These are phyloP conservation scores for Quillaja saponaria DNA, from an alignment of 306 rosid genomes.

Conservation along the genomic window DNA sequence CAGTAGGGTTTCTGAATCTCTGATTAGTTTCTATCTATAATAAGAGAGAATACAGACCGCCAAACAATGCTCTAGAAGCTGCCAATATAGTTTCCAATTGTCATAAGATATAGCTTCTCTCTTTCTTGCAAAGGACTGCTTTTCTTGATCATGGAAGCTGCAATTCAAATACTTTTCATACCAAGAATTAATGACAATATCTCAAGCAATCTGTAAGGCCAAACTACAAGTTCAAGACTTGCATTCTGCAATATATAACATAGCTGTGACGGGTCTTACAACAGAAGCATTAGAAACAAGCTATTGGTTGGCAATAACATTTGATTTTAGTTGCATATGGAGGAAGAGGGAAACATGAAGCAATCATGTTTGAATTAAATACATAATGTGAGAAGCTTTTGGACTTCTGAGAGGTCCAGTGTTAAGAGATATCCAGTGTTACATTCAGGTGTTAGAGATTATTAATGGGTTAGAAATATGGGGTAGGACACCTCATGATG, in stretches of 20 bases:
- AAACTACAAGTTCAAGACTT: conserved; percentile 17
- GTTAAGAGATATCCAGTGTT: too few species aligned
- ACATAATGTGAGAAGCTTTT: conserved; percentile 15
- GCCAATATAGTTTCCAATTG: conserved; percentile 83
- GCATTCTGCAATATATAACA: conserved; percentile 14
- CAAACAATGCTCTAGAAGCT: conserved; percentile 71
- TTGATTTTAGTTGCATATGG: conserved; percentile 26
- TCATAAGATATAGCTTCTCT: conserved; percentile 86
- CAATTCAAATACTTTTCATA: conserved; percentile 14
- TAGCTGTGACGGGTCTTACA: not conserved
- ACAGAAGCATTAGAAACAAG: conserved; percentile 17
- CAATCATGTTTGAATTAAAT: not conserved
- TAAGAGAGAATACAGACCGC: conserved; percentile 49
- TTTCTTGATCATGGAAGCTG: conserved; percentile 59
- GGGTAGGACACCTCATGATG: too few species aligned
- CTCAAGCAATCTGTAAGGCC: conserved; percentile 19
- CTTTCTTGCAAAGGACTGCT: conserved; percentile 56
- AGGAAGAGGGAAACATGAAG: conserved; percentile 24
- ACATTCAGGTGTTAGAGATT: too few species aligned
- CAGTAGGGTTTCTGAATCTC: conserved; percentile 67
- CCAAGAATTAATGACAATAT: not conserved
- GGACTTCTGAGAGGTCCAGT: conserved; percentile 83
- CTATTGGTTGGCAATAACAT: conserved; percentile 16
- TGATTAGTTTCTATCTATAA: conserved; percentile 73
- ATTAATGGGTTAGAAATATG: too few species aligned